Base-by-base conservation (phyloP, 768 basidiomycete genomes). In the Suillus luteus region DNA sequence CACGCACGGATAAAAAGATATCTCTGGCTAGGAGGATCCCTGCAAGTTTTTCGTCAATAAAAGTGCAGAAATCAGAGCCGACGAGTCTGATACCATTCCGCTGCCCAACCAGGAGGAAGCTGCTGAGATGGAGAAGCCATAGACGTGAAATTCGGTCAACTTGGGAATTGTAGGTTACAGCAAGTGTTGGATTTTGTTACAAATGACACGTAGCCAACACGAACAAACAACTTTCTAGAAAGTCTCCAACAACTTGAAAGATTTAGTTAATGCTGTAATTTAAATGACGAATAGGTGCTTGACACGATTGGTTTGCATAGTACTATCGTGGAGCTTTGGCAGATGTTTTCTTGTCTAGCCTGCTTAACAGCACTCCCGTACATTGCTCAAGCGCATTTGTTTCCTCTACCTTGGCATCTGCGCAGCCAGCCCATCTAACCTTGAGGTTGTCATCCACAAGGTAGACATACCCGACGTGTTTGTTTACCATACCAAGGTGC, bases 351-450 rank as follows among this genome's bases (percentile, higher is more conserved):
- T 60, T 79, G 60, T 81, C 79, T 44, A 85, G 73, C 64, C 92
- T 79, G 54, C 84, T 84, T 65, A 95, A 71, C 22, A 95, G 79
- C 3, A 92, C 88, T 5, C 85, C 85, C 0, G 86, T 81, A 69
- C 92, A 93, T 46, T 78, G 86, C 73, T 89, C 81, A 61, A 97
- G 77, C 14, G 87, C 83, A 62, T 84, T 78, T 3, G 83, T 79
- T 74, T 98, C 96, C 64, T 92, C 87, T 3, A 75, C 71, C 64
- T 85, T 90, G 0, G 95, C 92, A 69, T 93, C 91, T 8, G 90
- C 94, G 67, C 94, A 92, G 11, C 87, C 96, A 1, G 91, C 96
- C 96, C 96, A 99, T 22, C 96, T 85, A 55, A 99, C 85, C 74
- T 87, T 92, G 65, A 88, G 73, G 64, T 92, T 86, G 74, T 89